Base-by-base conservation (phyloP, 768 basidiomycete species). In the Rickenella mellea region DNA sequence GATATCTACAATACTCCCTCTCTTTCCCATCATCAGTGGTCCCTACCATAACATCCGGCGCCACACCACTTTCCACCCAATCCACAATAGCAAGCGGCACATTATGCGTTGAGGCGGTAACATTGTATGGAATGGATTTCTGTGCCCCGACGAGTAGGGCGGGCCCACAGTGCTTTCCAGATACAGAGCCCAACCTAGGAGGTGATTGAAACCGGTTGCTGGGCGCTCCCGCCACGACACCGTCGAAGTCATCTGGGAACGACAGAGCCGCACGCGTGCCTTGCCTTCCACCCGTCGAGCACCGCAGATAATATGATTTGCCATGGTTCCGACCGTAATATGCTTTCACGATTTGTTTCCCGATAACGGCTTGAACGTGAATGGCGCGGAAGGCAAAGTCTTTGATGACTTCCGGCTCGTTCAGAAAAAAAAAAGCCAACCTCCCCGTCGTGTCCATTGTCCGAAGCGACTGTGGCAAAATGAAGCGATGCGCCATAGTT, bases 161-260 rank as follows among this genome's bases (percentile, higher is more conserved):
- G n/a, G n/a, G 44, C 24, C 50, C 51, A 52, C 25, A 41, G 24
- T 6, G 27, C 37, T 10, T 39, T 36, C 9, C 48, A 37, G 27
- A 52, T 52, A 35, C 45, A 52, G 19, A 35, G 32, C 14, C 48
- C 48, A 49, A n/a, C 44, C 48, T 22, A 27, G 14, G 10, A 52
- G 42, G 24, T 47, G 48, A 27, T 41, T 42, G 26, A 40, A 30
- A 22, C 44, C 45, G 12, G 42, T 44, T n/a, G 52, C 52, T n/a
- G 11, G 52, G 52, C 14, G 49, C 31, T 3, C 51, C 51, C 25
- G 48, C 44, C 17, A 60, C 57, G 25, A 58, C 48, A 22, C 57
- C 60, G 38, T 60, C 57, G 41, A 62, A 62, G 37, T 62, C 60
- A 2, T 58, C 57, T 1, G 60, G 60, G 29, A 55, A 62, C 17